Conservation (phyloP, 768 basidiomycete species). For the Boletus reticuloceps region DNA sequence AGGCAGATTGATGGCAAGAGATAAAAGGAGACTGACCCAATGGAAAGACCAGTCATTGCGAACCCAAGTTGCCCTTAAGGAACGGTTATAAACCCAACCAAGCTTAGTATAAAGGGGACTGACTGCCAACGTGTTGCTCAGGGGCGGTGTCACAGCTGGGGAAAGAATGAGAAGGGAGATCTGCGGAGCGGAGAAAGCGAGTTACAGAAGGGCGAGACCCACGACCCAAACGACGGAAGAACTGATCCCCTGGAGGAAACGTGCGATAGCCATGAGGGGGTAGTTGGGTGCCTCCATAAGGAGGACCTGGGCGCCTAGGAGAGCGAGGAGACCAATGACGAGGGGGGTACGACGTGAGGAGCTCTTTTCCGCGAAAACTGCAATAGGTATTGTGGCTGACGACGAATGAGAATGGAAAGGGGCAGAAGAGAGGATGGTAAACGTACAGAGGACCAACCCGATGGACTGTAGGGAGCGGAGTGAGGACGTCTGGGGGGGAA, state of each 20-base stretch:
- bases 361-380: conserved; percentile 52
- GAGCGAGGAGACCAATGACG: conserved; percentile 45
- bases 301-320: conserved; percentile 55
- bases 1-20: neutral
- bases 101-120: conserved; percentile 18
- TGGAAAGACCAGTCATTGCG: conserved; percentile 54
- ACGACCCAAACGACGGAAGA: conserved; percentile 64
- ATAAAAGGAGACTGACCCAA: conserved; percentile 39
- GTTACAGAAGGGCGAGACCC: conserved; percentile 57
- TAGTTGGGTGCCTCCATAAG: conserved; percentile 62
- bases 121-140: conserved; percentile 45
- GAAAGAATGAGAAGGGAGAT: conserved; percentile 10
- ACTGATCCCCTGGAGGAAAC: conserved; percentile 57
- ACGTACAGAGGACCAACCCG: conserved; percentile 54
- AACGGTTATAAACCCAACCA: neutral
- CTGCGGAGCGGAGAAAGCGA: neutral
- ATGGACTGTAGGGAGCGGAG: conserved; percentile 39
- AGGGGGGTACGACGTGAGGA: conserved; percentile 47
- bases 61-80: conserved; percentile 52
- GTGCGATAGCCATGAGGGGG: conserved; percentile 55
- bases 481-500: neutral
- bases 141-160: conserved; percentile 56
- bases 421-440: neutral
- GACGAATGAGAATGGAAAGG: neutral
- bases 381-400: conserved; percentile 56